Evolutionary conservation across 495 filamentous ascomycete genomes (phyloP).

Genomic region (Cudoniella acicularis): DNA sequence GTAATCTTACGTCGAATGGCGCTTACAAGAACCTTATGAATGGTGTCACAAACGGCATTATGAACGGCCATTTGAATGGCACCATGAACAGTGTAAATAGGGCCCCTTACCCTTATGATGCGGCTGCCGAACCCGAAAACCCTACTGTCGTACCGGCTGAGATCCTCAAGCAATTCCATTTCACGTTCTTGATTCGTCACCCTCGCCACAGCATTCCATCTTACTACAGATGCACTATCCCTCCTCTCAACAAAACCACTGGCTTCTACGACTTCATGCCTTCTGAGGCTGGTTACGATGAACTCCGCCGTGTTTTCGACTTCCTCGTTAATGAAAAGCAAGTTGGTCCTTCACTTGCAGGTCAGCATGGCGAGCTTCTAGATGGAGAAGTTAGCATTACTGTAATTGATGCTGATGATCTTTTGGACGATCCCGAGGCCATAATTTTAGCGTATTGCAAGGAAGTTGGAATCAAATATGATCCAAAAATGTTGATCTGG

Average conservation of each 20-base stretch:
- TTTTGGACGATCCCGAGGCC: conserved; percentile 74
- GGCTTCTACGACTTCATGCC: conserved; percentile 85
- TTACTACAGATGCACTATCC: conserved; percentile 94
- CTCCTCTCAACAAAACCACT: conserved; percentile 73
- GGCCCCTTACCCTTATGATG: conserved; percentile 55
- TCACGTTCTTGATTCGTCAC: conserved; percentile 96
- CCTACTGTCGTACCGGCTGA: conserved; percentile 77
- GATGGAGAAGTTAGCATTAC: conserved; percentile 54
- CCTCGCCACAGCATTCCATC: conserved; percentile 82
- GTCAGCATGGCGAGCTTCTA: conserved; percentile 31
- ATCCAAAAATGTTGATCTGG: conserved; percentile 76
- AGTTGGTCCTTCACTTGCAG: conserved; percentile 59
- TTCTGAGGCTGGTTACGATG: conserved; percentile 82
- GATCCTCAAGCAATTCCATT: conserved; percentile 73
- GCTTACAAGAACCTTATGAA: conserved; percentile 12
- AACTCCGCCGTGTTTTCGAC: conserved; percentile 81
- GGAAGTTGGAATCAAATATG: conserved; percentile 69
- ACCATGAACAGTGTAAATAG: conserved; percentile 15
- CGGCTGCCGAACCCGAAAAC: conserved; percentile 58
- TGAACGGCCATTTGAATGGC: conserved; percentile 23
- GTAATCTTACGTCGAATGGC: neutral
- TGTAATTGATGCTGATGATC: conserved; percentile 91
- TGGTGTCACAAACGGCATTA: conserved; percentile 16
- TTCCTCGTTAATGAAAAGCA: conserved; percentile 61
- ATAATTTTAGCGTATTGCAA: conserved; percentile 76